Evolutionary conservation across 306 rosid genomes (phyloP).

Genomic region (Lupinus albus): DNA sequence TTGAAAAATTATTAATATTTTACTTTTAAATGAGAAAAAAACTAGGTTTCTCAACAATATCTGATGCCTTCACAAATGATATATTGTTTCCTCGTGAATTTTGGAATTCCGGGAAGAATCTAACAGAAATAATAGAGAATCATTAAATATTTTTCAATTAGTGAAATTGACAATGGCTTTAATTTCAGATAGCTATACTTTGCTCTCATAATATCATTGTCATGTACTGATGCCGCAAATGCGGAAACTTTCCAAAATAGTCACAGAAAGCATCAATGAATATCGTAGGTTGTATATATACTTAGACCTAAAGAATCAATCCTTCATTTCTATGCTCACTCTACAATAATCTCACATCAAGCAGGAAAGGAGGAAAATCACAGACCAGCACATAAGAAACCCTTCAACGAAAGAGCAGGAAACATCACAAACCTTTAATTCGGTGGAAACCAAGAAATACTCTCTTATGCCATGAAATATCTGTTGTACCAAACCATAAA

Average conservation of each 20-base stretch:
- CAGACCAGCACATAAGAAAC: not conserved
- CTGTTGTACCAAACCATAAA: conserved; percentile 94
- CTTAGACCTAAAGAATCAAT: conserved; percentile 1
- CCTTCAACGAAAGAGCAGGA: conserved; percentile 31
- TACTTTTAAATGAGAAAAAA: not conserved
- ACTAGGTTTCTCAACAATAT: not conserved
- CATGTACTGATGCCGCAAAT: not conserved
- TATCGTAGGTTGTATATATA: not conserved
- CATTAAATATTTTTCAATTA: not conserved
- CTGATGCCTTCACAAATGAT: not conserved
- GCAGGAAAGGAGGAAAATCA: conserved; percentile 13
- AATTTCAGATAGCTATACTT: not conserved
- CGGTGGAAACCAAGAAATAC: conserved; percentile 92
- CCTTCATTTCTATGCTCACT: conserved; percentile 21
- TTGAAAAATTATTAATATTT: not conserved
- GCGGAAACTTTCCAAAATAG: not conserved
- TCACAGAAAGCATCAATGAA: not conserved
- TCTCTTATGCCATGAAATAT: conserved; percentile 96
- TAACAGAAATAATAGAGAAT: conserved; percentile 3
- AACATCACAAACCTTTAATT: conserved; percentile 76
- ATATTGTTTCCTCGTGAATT: not conserved
- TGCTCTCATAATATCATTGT: not conserved
- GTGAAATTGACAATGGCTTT: not conserved
- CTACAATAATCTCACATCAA: conserved; percentile 19
- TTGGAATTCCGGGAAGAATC: not conserved